phyloP scores from a whole-genome alignment of 257 asterid species.

The Solanum medicagineum region DNA sequence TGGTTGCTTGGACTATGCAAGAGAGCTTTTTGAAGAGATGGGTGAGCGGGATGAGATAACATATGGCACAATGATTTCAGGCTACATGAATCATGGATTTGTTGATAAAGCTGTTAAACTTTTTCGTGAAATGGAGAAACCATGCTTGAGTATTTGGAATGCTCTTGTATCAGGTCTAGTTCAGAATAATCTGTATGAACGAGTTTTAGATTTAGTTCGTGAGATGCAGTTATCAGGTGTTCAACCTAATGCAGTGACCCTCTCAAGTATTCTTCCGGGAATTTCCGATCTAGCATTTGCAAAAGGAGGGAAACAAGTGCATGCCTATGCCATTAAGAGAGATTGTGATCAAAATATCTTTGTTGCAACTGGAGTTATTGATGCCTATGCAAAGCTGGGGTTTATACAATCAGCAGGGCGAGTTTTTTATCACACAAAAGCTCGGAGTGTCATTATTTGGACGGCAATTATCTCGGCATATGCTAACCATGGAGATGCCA shows the following conservation, averaged over 20 bases:
- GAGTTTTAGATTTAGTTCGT: conserved; percentile 31
- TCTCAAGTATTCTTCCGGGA: conserved; percentile 69
- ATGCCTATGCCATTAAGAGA: conserved; percentile 52
- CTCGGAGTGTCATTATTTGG: conserved; percentile 67
- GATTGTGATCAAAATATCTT: conserved; percentile 39
- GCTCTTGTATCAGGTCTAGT: conserved; percentile 67
- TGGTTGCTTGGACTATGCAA: conserved; percentile 74
- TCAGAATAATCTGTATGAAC: conserved; percentile 49
- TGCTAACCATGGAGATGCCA: conserved; percentile 76
- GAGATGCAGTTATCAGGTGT: conserved; percentile 47
- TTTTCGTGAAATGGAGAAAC: conserved; percentile 38
- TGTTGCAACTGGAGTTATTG: conserved; percentile 58
- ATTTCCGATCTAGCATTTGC: conserved; percentile 43
- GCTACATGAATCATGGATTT: conserved; percentile 75
- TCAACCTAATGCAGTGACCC: conserved; percentile 52
- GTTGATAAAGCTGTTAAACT: conserved; percentile 46
- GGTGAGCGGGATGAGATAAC: conserved; percentile 62
- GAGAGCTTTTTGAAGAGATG: conserved; percentile 67
- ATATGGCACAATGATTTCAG: conserved; percentile 64
- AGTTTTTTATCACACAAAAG: conserved; percentile 36
- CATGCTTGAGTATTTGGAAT: conserved; percentile 70
- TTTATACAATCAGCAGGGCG: conserved; percentile 41
- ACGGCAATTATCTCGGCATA: conserved; percentile 74
- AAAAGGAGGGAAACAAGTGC: conserved; percentile 61
- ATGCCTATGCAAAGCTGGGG: conserved; percentile 71